These are phyloP conservation scores for Pharus latifolius DNA, from an alignment of 176 grass and related monocot species.

Conservation along the genomic window DNA sequence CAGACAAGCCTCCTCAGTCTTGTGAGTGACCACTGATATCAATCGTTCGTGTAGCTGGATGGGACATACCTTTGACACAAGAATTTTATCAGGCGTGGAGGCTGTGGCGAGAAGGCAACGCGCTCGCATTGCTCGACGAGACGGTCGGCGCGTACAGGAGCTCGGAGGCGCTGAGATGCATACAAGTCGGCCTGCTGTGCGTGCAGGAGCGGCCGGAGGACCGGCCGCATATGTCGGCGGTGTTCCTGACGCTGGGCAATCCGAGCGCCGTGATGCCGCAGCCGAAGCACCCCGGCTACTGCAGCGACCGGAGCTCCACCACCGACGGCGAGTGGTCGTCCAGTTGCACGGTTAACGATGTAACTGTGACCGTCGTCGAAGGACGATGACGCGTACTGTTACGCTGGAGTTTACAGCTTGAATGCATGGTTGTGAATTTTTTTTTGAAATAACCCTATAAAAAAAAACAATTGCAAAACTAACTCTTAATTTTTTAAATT, in stretches of 20 bases:
- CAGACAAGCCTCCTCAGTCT: slow-evolving; percentile 57
- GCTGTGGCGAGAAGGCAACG: slow-evolving; percentile 55
- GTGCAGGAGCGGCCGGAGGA: slow-evolving; percentile 61
- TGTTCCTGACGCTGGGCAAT: slow-evolving; percentile 58
- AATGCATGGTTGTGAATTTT: too few species aligned
- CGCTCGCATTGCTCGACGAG: slow-evolving; percentile 36
- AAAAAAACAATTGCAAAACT: too few species aligned
- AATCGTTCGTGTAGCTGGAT: background rate
- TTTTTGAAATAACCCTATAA: too few species aligned
- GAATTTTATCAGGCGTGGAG: slow-evolving; percentile 83
- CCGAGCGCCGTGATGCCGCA: slow-evolving; percentile 21
- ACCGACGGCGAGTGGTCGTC: slow-evolving; percentile 33
- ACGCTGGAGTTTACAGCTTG: too few species aligned
- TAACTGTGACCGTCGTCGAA: slow-evolving; percentile 53
- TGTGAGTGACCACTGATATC: slow-evolving; percentile 11
- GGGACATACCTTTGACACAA: too few species aligned
- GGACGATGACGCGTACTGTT: slow-evolving; percentile 41
- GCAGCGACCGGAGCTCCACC: slow-evolving; percentile 10
- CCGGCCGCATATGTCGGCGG: slow-evolving; percentile 55
- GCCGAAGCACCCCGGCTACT: slow-evolving; percentile 56
- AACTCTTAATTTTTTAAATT: too few species aligned
- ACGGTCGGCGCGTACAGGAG: slow-evolving; percentile 1
- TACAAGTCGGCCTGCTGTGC: slow-evolving; percentile 70
- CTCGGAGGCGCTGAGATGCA: slow-evolving; percentile 47
- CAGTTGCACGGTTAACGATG: slow-evolving; percentile 35